phyloP scores from a whole-genome alignment of 2,329 filamentous ascomycete species.

The Alternaria ethzedia region DNA sequence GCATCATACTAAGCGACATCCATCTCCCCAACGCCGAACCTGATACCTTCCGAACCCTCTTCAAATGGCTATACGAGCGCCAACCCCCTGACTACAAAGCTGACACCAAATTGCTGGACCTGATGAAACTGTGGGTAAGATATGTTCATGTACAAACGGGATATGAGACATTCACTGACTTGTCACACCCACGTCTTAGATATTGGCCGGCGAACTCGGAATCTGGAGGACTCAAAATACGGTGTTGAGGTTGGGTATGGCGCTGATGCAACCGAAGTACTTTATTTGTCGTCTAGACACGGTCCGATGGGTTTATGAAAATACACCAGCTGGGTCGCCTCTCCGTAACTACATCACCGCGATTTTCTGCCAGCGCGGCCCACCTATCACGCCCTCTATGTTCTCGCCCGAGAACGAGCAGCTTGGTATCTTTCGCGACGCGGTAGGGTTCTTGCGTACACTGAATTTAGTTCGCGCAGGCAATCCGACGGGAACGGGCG shows the following conservation, averaged over 20 bases:
- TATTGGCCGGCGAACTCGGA: neutral
- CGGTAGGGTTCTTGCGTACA: neutral
- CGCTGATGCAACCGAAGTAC: conserved; percentile 2
- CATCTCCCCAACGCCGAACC: neutral
- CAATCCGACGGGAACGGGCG: neutral
- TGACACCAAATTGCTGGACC: neutral
- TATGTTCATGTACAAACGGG: neutral
- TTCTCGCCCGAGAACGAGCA: neutral
- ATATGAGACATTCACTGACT: neutral
- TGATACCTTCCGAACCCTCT: neutral
- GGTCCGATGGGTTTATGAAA: conserved; percentile 13
- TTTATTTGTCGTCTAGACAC: neutral
- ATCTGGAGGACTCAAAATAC: conserved; percentile 13
- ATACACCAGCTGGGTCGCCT: neutral
- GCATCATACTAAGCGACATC: neutral
- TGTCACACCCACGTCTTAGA: neutral
- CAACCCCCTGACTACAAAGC: neutral
- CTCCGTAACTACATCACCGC: neutral
- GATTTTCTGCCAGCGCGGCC: conserved; percentile 1
- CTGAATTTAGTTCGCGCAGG: neutral
- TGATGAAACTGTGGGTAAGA: neutral
- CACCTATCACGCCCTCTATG: neutral
- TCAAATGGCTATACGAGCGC: neutral
- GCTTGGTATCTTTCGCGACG: neutral
- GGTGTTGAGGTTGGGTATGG: conserved; percentile 12